These are phyloP conservation scores for Pseudohyphozyma bogoriensis DNA, from an alignment of 768 basidiomycete species.

Conservation along the genomic window DNA sequence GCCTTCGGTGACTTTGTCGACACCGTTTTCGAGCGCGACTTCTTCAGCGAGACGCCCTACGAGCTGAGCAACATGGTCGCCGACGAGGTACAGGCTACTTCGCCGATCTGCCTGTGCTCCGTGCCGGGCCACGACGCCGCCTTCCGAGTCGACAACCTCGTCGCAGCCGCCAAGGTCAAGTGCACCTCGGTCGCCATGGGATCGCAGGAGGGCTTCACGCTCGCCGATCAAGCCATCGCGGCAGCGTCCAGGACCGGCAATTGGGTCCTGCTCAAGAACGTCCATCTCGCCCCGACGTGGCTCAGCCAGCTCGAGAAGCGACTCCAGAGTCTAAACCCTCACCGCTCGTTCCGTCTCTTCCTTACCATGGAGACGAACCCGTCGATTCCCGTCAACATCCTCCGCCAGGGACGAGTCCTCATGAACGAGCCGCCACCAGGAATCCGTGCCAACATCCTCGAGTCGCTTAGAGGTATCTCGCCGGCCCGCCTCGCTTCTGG, in stretches of 20 bases:
- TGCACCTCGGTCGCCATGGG: constrained; percentile 95
- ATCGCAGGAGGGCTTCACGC: constrained; percentile 89
- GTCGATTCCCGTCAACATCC: constrained; percentile 87
- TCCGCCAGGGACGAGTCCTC: constrained; percentile 87
- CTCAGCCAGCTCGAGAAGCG: constrained; percentile 93
- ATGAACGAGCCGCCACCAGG: constrained; percentile 99
- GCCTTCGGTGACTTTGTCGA: constrained; percentile 66
- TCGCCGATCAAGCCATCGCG: constrained; percentile 93
- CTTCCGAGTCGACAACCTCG: constrained; percentile 80
- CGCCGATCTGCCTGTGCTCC: constrained; percentile 80
- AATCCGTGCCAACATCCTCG: constrained; percentile 87
- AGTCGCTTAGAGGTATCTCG: constrained; percentile 67
- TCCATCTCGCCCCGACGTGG: constrained; percentile 81
- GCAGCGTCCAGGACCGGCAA: constrained; percentile 82
- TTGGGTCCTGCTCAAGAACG: constrained; percentile 96
- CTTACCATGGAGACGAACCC: constrained; percentile 96
- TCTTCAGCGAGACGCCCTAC: constrained; percentile 62
- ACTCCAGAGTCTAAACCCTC: constrained; percentile 77
- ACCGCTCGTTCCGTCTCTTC: constrained; percentile 90
- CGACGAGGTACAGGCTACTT: constrained; percentile 66
- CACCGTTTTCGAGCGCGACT: constrained; percentile 65
- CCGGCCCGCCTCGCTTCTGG: constrained; percentile 66
- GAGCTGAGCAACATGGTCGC: constrained; percentile 67
- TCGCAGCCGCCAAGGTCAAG: constrained; percentile 57
- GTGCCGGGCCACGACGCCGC: constrained; percentile 98